These are phyloP conservation scores for Heracleum sosnowskyi DNA, from an alignment of 129 eudicot genomes.

Conservation along the genomic window DNA sequence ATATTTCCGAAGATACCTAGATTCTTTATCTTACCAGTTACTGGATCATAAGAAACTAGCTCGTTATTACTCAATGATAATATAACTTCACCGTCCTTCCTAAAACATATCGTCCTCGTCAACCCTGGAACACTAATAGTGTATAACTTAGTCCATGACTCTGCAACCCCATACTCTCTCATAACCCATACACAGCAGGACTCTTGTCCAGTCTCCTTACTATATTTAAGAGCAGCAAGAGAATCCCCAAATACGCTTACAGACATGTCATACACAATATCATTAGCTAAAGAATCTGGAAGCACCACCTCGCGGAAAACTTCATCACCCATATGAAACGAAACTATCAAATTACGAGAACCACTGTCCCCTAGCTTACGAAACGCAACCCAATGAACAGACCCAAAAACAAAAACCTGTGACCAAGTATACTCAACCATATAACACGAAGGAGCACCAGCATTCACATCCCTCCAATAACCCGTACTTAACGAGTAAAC, in stretches of 20 bases:
- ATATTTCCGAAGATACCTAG: constrained; percentile 27
- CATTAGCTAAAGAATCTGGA: constrained; percentile 27
- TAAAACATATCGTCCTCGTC: constrained; percentile 30
- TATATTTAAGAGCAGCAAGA: constrained; percentile 32
- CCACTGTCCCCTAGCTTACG: constrained; percentile 10
- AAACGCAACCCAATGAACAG: constrained; percentile 50
- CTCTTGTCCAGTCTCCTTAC: constrained; percentile 17
- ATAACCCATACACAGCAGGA: constrained; percentile 48
- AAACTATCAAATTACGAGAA: constrained; percentile 25
- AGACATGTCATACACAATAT: constrained; percentile 16
- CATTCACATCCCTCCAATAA: constrained; percentile 28
- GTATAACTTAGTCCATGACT: constrained; percentile 37
- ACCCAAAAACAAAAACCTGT: constrained; percentile 40
- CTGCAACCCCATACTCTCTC: constrained; percentile 42
- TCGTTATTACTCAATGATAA: constrained; percentile 22
- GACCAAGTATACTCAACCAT: constrained; percentile 30
- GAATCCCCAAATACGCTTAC: constrained; percentile 17
- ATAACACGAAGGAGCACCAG: constrained; percentile 10
- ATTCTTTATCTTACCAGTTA: constrained; percentile 10
- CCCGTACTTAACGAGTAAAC: constrained; percentile 30
- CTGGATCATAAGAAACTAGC: constrained; percentile 31
- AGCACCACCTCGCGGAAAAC: constrained; percentile 34
- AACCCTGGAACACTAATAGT: constrained; percentile 21
- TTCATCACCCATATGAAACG: constrained; percentile 35
- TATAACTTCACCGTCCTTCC: constrained; percentile 39